Conservation (phyloP, 257 asterid species). For the Solanum neorickii region DNA sequence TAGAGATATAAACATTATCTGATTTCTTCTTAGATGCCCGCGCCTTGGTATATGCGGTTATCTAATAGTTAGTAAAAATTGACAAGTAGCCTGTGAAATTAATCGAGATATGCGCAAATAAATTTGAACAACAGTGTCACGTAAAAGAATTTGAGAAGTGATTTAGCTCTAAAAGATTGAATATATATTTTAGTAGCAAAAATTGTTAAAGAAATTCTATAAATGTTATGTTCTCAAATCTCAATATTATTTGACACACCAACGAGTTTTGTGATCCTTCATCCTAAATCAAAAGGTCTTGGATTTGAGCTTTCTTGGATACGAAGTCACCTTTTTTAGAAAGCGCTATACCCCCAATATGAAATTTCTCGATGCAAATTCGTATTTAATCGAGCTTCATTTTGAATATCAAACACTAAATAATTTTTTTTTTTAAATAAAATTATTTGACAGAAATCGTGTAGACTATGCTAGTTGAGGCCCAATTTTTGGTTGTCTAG, state of each 20-base stretch:
- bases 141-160: neutral
- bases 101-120: neutral
- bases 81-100: neutral
- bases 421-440: too few species aligned
- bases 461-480: neutral
- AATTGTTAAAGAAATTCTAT: neutral
- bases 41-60: neutral
- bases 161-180: neutral
- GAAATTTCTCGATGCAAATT: too few species aligned
- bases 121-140: neutral
- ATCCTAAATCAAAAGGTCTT: too few species aligned
- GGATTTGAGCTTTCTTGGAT: accelerated
- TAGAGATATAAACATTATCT: neutral
- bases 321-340: too few species aligned
- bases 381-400: too few species aligned
- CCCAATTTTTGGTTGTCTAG: neutral
- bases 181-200: neutral
- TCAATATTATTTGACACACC: neutral
- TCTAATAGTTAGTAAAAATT: neutral
- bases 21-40: neutral
- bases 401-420: too few species aligned
- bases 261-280: too few species aligned
- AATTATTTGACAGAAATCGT: neutral
- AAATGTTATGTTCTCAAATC: neutral
- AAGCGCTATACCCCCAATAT: accelerated